Evolutionary conservation across 805 yeast species (phyloP).

Genomic region (Middelhovenomyces tepae): DNA sequence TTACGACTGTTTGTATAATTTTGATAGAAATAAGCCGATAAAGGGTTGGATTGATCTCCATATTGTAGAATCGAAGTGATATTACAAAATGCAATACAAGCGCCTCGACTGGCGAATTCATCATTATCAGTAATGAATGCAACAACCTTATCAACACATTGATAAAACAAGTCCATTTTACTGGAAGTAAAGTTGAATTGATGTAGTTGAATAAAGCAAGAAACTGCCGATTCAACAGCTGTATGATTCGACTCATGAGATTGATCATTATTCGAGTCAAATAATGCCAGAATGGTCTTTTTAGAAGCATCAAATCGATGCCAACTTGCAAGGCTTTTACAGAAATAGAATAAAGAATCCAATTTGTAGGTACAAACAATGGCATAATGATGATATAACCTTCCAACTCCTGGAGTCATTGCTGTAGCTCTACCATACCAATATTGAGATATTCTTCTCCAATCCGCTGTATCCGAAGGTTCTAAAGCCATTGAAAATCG

Average conservation of each 20-base stretch:
- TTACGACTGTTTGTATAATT: background rate
- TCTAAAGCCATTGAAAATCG: slow-evolving; percentile 83
- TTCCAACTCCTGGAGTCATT: slow-evolving; percentile 74
- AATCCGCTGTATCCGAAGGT: slow-evolving; percentile 70
- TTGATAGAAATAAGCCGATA: slow-evolving; percentile 7
- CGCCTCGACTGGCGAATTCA: slow-evolving; percentile 10
- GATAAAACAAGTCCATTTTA: slow-evolving; percentile 2
- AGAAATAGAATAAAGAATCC: slow-evolving; percentile 19
- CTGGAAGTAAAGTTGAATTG: slow-evolving; percentile 8
- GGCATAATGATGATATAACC: slow-evolving; percentile 78
- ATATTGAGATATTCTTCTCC: slow-evolving; percentile 75
- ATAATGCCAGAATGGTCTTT: slow-evolving; percentile 13
- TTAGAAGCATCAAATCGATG: slow-evolving; percentile 16
- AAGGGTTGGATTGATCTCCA: slow-evolving; percentile 8
- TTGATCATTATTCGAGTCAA: slow-evolving; percentile 10
- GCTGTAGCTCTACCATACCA: slow-evolving; percentile 75
- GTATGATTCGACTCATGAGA: slow-evolving; percentile 6
- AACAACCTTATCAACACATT: background rate
- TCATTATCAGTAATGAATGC: slow-evolving; percentile 4
- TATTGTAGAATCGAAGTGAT: slow-evolving; percentile 15
- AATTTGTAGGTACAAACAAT: slow-evolving; percentile 67
- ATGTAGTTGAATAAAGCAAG: slow-evolving; percentile 13
- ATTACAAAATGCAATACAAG: slow-evolving; percentile 16
- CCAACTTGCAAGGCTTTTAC: slow-evolving; percentile 15
- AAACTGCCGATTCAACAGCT: slow-evolving; percentile 6